phyloP scores from a whole-genome alignment of 108 stramenopile species.

The Skeletonema costatum region DNA sequence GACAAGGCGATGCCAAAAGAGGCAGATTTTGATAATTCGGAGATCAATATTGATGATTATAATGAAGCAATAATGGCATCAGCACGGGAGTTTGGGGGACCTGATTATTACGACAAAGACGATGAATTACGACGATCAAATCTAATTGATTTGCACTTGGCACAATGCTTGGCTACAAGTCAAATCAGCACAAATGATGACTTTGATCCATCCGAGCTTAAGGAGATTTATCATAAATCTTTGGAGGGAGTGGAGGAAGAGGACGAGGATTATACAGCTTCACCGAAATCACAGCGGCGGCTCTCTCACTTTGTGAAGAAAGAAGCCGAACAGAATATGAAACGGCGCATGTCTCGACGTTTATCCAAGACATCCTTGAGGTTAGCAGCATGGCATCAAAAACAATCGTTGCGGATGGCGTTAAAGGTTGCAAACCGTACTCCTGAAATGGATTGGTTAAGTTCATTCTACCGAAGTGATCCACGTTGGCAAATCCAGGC shows the following conservation, averaged over 20 bases:
- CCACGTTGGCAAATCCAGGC: conserved; percentile 61
- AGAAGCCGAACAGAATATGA: background rate
- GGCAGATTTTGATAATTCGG: no score
- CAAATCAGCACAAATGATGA: background rate
- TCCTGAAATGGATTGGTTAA: conserved; percentile 42
- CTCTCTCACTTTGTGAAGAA: background rate
- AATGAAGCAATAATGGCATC: no score
- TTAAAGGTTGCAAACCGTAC: conserved; percentile 20
- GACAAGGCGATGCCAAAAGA: no score
- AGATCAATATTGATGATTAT: no score
- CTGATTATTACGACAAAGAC: no score
- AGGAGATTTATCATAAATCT: background rate
- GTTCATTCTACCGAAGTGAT: conserved; percentile 50
- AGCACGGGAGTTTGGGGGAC: no score
- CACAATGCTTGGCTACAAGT: conserved; percentile 8
- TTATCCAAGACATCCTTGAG: conserved; percentile 3
- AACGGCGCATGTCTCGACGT: background rate
- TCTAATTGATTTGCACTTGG: conserved; percentile 21
- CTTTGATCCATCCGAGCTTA: no score
- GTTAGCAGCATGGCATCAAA: conserved; percentile 28
- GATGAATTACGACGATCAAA: background rate
- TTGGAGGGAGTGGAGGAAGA: background rate
- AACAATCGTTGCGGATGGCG: conserved; percentile 18
- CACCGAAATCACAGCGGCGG: background rate
- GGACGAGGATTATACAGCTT: background rate